Evolutionary conservation across 2,329 filamentous ascomycete species (phyloP), one percentile per base, ranked within the genome.

Genomic region (Fusarium sp.): DNA sequence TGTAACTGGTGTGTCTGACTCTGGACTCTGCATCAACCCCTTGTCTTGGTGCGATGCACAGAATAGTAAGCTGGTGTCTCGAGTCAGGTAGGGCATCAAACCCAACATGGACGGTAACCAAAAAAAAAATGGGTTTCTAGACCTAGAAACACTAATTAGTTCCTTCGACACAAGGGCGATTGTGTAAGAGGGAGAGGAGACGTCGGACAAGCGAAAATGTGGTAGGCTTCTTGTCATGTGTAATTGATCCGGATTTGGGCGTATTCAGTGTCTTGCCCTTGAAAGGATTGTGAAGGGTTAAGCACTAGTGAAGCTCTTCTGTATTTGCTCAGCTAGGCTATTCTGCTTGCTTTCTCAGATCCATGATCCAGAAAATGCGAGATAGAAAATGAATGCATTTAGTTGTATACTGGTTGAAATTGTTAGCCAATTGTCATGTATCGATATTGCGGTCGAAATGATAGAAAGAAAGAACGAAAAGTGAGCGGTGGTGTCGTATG

Each of bases 81-180:
- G 67, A 70, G 62, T 70, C 67, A 68, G 49, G 34, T 62, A 64
- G 50, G 51, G 67, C 52, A 67, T 70, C 56, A 55, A 51, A 45
- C 66, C 56, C 46, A 43, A 67, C 19, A 12, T 48, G 56, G 56
- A 54, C 41, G 25, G 46, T 30, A 28, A 58, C 18, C 11, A 21
- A 51, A 51, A 43, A 21, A 51, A 51, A 43, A 31, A 42, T 42
- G 54, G 41, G 31, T 19, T 54, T 50, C 23, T 48, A 37, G 42
- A 46, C 42, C 30, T 50, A 48, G 23, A 46, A 58, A 49, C n/a
- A 31, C 49, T 53, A 48, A 28, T 50, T n/a, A 43, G 31, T 43
- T 39, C 52, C 53, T 51, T 26, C 25, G 37, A 25, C 43, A 12
- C 30, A 37, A 56, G 43, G 41, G 57, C 19, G 28, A 19, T 34